These are phyloP conservation scores for Amauroascus niger DNA, from an alignment of 2,329 filamentous ascomycete genomes.

Conservation along the genomic window DNA sequence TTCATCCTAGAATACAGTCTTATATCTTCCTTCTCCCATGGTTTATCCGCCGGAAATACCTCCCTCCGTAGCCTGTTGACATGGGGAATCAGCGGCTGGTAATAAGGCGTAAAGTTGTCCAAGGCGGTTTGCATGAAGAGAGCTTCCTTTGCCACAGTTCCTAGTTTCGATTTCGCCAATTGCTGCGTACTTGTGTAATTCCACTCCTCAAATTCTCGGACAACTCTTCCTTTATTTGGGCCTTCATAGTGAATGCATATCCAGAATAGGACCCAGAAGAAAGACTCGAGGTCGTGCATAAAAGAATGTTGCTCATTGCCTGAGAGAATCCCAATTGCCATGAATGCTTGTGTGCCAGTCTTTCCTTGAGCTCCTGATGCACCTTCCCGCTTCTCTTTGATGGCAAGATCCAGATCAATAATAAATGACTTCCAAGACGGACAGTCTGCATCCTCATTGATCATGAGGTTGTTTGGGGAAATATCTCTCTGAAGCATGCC, in stretches of 20 bases:
- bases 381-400: background rate
- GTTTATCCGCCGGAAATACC: conserved; percentile 28
- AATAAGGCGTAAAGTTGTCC: conserved; percentile 8
- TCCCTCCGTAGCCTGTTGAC: conserved; percentile 12
- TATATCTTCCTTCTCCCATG: conserved; percentile 18
- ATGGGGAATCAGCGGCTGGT: conserved; percentile 27
- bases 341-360: background rate
- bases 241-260: conserved; percentile 38
- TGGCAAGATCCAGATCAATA: conserved; percentile 31
- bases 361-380: background rate
- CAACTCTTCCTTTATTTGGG: conserved; percentile 16
- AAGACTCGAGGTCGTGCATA: conserved; percentile 42
- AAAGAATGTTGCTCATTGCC: conserved; percentile 35
- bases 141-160: conserved; percentile 19
- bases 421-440: conserved; percentile 25
- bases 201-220: conserved; percentile 19
- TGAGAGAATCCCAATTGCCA: conserved; percentile 11
- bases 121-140: conserved; percentile 26
- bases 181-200: conserved; percentile 18
- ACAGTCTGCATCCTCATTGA: conserved; percentile 34
- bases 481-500: conserved; percentile 39
- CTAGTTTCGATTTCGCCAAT: conserved; percentile 20
- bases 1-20: background rate
- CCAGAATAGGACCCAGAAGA: conserved; percentile 44
- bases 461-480: conserved; percentile 40